Base-by-base conservation (phyloP, 352 stramenopile species). In the Globisporangium acanthophoron region DNA sequence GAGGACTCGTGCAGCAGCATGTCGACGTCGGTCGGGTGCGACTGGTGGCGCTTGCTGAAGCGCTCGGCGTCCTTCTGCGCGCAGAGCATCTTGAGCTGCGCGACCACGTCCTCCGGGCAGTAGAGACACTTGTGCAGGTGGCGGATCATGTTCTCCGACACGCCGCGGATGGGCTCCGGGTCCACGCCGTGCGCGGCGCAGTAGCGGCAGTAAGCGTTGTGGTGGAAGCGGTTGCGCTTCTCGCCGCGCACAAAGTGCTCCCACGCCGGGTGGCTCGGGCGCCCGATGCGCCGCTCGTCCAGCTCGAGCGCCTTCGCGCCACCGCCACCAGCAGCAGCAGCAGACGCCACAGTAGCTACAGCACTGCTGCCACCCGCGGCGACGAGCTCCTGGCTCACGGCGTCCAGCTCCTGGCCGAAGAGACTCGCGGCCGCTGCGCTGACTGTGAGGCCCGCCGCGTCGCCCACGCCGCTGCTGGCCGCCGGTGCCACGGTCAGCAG, bases 101-200 rank as follows among this genome's bases (percentile, higher is more conserved):
- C 72, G 20, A 94, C 78, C 29, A 87, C 74, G 16, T 88, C 77
- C 20, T 74, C 48, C 13, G 84, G 84, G 27, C 81, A 92, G 60
- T 88, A 90, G 3, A 79, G 53, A 64, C 84, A 94, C 47, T 89
- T 86, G 50, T 94, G 78, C 59, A 92, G 59, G 57, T 94, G 84
- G 16, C 80, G 74, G 52, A 94, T 92, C 84, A 92, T 94, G 49
- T 94, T 90, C 21, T 76, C 79, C 35, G 80, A 91, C 33, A 92
- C 84, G 39, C 84, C 81, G 21, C 81, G 74, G 5, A 92, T 62
- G 4, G 72, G 66, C 45, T 70, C 50, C 8, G 80, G 63, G 37
- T 81, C 65, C 5, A 62, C 69, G 39, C 79, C 79, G 44, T 90
- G 74, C 13, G 79, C 78, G 8, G 71, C 60, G 58, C 81, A 94